phyloP scores from a whole-genome alignment of 768 basidiomycete species.

The Tremella yokohamensis region DNA sequence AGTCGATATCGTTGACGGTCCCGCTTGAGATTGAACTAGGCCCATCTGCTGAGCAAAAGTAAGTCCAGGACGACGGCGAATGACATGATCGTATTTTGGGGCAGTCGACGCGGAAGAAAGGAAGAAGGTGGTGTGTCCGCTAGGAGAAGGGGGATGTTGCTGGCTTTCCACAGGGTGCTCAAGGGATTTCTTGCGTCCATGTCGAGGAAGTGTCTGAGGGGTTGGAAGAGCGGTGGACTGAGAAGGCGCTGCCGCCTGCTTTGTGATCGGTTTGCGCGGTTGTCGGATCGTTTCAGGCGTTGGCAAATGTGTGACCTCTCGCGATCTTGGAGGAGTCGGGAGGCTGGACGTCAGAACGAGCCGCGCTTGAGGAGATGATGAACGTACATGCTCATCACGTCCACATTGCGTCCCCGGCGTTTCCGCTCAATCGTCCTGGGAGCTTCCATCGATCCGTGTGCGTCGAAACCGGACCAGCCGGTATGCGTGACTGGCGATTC shows the following conservation, averaged over 20 bases:
- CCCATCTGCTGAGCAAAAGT: constrained; percentile 47
- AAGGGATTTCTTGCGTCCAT: constrained; percentile 9
- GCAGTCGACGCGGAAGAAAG: constrained; percentile 17
- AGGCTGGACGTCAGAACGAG: constrained; percentile 13
- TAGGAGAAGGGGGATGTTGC: constrained; percentile 21
- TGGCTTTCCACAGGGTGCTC: neutral
- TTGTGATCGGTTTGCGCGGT: constrained; percentile 20
- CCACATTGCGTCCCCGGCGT: constrained; percentile 28
- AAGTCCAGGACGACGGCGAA: constrained; percentile 36
- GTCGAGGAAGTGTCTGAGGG: constrained; percentile 39
- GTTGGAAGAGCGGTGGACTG: constrained; percentile 27
- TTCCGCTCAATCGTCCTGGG: constrained; percentile 33
- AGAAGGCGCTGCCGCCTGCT: neutral
- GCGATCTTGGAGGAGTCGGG: constrained; percentile 15
- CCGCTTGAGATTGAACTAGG: constrained; percentile 7
- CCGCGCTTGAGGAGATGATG: neutral
- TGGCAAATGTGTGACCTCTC: constrained; percentile 3
- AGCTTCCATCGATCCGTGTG: constrained; percentile 6
- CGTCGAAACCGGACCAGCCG: constrained; percentile 37
- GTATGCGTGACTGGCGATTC: constrained; percentile 5
- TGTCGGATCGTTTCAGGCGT: constrained; percentile 32
- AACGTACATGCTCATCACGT: constrained; percentile 30
- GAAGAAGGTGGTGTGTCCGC: constrained; percentile 41
- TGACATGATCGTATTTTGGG: constrained; percentile 10
- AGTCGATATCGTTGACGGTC: constrained; percentile 2